Percentiles rank a stretch among this genome's conserved stretches.
phyloP scores from a whole-genome alignment of 2,329 filamentous ascomycete species.

The Thelonectria blattea region DNA sequence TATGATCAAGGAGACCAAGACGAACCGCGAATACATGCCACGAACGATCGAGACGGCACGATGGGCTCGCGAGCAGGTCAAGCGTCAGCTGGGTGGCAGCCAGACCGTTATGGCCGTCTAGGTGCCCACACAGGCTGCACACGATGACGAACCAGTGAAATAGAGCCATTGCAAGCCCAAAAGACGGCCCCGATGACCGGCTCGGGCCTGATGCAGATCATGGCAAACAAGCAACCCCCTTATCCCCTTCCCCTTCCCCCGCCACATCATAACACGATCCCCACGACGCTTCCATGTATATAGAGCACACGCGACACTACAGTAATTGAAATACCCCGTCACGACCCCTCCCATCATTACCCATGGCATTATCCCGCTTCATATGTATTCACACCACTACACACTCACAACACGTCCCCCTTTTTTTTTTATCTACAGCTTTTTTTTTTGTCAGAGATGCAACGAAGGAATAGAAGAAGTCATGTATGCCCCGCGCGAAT shows the following conservation, averaged over 20 bases:
- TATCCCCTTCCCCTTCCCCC: constrained; percentile 27
- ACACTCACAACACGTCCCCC: constrained; percentile 35
- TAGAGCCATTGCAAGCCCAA: background rate
- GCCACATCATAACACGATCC: constrained; percentile 45
- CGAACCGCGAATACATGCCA: constrained; percentile 82
- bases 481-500: constrained; percentile 48
- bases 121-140: constrained; percentile 40
- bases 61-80: constrained; percentile 97
- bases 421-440: constrained; percentile 26
- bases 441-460: constrained; percentile 35
- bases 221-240: background rate
- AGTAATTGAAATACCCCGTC: constrained; percentile 49
- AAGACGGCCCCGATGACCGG: background rate
- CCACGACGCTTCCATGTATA: constrained; percentile 49
- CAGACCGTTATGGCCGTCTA: constrained; percentile 56
- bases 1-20: constrained; percentile 91
- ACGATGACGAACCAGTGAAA: background rate
- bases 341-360: constrained; percentile 42
- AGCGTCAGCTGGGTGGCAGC: constrained; percentile 75
- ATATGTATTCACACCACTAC: constrained; percentile 36
- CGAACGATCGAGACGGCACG: constrained; percentile 94
- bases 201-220: background rate
- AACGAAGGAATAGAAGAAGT: constrained; percentile 49
- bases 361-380: constrained; percentile 29
- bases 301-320: constrained; percentile 46